phyloP scores from a whole-genome alignment of 2,329 filamentous ascomycete species.

The Colletotrichum chlorophyti region DNA sequence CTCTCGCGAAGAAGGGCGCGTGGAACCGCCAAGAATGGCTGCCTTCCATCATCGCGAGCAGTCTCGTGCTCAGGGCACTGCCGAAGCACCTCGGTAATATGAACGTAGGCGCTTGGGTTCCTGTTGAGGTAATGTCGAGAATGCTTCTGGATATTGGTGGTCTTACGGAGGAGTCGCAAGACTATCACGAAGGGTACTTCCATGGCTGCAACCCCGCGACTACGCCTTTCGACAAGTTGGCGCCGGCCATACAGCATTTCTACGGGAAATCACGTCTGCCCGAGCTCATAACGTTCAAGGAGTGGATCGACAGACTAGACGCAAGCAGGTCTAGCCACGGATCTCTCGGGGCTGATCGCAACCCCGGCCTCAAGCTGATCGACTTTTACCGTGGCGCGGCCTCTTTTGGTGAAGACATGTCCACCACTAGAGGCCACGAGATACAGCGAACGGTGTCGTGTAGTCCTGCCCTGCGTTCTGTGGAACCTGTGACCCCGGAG shows the following conservation, averaged over 20 bases:
- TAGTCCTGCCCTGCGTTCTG: constrained; percentile 49
- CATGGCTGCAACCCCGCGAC: constrained; percentile 45
- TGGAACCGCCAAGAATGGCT: constrained; percentile 30
- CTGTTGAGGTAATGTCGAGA: constrained; percentile 54
- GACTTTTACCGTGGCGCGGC: constrained; percentile 51
- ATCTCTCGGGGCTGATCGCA: constrained; percentile 44
- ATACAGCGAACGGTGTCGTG: constrained; percentile 44
- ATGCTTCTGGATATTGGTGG: constrained; percentile 54
- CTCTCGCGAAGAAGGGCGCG: background rate
- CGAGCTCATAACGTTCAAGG: constrained; percentile 46
- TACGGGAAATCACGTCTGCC: constrained; percentile 45
- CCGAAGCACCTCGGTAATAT: constrained; percentile 51
- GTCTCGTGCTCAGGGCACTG: constrained; percentile 53
- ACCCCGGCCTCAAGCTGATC: constrained; percentile 59
- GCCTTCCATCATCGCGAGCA: constrained; percentile 44
- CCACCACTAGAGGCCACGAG: constrained; percentile 42
- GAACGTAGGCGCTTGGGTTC: constrained; percentile 60
- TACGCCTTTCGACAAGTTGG: constrained; percentile 47
- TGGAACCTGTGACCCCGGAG: constrained; percentile 48
- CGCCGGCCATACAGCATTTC: constrained; percentile 46
- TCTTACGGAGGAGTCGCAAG: constrained; percentile 5
- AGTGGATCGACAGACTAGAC: constrained; percentile 55
- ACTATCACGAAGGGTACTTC: constrained; percentile 22
- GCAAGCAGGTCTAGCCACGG: constrained; percentile 41
- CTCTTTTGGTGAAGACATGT: background rate